These are phyloP conservation scores for Talaromyces verruculosus DNA, from an alignment of 2,329 filamentous ascomycete species.

Conservation along the genomic window DNA sequence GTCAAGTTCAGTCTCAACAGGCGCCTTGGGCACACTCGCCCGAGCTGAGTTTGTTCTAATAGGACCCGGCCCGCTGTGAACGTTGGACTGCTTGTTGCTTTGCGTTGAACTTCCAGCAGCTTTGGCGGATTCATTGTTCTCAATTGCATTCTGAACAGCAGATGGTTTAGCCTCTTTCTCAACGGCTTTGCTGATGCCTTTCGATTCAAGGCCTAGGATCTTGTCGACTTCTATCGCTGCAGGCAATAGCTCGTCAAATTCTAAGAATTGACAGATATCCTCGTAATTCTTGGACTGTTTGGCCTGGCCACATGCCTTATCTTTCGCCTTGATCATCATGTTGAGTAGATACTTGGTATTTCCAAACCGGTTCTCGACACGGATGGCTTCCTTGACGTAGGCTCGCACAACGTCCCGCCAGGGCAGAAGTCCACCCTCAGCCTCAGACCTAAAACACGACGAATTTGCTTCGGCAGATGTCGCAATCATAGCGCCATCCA, in stretches of 20 bases:
- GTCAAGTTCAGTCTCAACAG: slow-evolving; percentile 28
- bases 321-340: slow-evolving; percentile 82
- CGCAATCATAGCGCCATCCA: slow-evolving; percentile 96
- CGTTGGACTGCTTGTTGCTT: slow-evolving; percentile 10
- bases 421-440: slow-evolving; percentile 66
- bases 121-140: slow-evolving; percentile 38
- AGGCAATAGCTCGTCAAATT: slow-evolving; percentile 62
- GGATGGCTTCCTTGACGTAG: slow-evolving; percentile 71
- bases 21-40: slow-evolving; percentile 26
- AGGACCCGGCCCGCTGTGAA: slow-evolving; percentile 31
- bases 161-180: slow-evolving; percentile 26
- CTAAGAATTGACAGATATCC: slow-evolving; percentile 65
- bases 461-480: slow-evolving; percentile 88
- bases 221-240: slow-evolving; percentile 66
- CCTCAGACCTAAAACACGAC: slow-evolving; percentile 73
- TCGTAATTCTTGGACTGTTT: slow-evolving; percentile 68
- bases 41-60: slow-evolving; percentile 34
- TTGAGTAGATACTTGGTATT: slow-evolving; percentile 92
- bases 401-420: slow-evolving; percentile 77
- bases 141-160: slow-evolving; percentile 36
- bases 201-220: slow-evolving; percentile 45
- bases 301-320: slow-evolving; percentile 61
- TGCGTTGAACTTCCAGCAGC: slow-evolving; percentile 32
- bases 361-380: slow-evolving; percentile 79
- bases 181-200: slow-evolving; percentile 27